Evolutionary conservation across 2,329 filamentous ascomycete species (phyloP), one percentile per base, ranked within the genome.

Genomic region (Alternaria sp.): DNA sequence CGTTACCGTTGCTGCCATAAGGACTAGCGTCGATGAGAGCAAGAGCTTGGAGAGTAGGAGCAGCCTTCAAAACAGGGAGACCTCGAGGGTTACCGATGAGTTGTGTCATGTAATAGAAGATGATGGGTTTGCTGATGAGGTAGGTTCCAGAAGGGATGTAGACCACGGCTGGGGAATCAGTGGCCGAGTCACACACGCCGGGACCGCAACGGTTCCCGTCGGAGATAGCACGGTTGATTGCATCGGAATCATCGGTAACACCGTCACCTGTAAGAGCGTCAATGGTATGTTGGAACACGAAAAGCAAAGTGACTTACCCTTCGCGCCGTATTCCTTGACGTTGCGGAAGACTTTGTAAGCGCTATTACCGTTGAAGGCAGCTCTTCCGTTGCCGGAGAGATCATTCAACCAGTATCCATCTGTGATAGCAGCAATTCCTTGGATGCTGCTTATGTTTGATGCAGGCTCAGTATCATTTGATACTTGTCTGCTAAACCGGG

Each of bases 81-180:
- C 80, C 80, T 64, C 83, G 85, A 10, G 87, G 84, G 60, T 89
- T 86, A 30, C 87, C 87, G 51, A 89, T 81, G 9, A 90, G 76
- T 68, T 89, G 84, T 3, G 88, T 90, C 67, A 86, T 85, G 78
- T 90, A 91, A 69, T 87, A 89, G 68, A 87, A 83, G 60, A 88
- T 81, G 62, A 91, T 87, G 0, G 86, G 81, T 1, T 80, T 79
- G 54, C 61, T 62, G 44, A 78, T 72, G 46, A 75, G 60, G 66
- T 91, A 91, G 0, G 84, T 88, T 44, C 87, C 87, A 44, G 83
- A 81, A 3, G 84, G 85, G 67, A 87, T 86, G 73, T 87, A 88
- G 10, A 88, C 82, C 34, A 87, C 79, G 3, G 85, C 85, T 4
- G 86, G 86, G 3, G 82, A 83, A 2, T 81, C 82, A 2, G 86